Base-by-base conservation (phyloP, 805 yeast genomes). In the Ascoidea tarda region DNA sequence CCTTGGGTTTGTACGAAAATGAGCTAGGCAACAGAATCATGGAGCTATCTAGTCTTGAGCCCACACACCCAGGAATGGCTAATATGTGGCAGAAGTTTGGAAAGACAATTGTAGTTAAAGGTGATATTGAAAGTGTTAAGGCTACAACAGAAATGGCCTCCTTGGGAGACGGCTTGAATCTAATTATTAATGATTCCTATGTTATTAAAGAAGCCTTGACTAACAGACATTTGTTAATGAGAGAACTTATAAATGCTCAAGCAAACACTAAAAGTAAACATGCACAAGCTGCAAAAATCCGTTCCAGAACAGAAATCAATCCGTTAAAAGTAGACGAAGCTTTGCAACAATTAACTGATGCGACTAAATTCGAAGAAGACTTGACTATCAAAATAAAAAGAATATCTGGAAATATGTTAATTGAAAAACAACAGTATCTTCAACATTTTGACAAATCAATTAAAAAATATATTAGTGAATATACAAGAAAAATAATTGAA, bases 251-350 rank as follows among this genome's bases (percentile, higher is more conserved):
- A 38, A 84, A 79, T 62, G 90, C 96, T 1, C 95, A 90, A 64
- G 78, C 81, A 6, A 78, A 73, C 53, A 80, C 96, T 1, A 79
- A 77, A 59, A 68, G 77, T 33, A 84, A 79, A 60, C 95, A 87
- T 60, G 77, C 79, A 50, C 74, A 78, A 5, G 95, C 95, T 1
- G 69, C 78, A 47, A 81, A 82, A 60, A 74, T 88, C 53, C 85
- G 87, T 59, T 79, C 79, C 52, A 81, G 77, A 59, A 72, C 88
- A 44, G 79, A 85, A 50, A 81, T 88, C 51, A 91, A 85, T 60
- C 96, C 98, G 0, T 66, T 86, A 32, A 87, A 84, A 63, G 95
- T 88, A 4, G 96, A 93, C 59, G 97, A 90, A 59, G 95, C 96
- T 0, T 78, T 91, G 33, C 73, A 83, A 52, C 73, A 86, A 6